These are phyloP conservation scores for Plasmopara halstedii DNA, from an alignment of 352 stramenopile genomes.

Conservation along the genomic window DNA sequence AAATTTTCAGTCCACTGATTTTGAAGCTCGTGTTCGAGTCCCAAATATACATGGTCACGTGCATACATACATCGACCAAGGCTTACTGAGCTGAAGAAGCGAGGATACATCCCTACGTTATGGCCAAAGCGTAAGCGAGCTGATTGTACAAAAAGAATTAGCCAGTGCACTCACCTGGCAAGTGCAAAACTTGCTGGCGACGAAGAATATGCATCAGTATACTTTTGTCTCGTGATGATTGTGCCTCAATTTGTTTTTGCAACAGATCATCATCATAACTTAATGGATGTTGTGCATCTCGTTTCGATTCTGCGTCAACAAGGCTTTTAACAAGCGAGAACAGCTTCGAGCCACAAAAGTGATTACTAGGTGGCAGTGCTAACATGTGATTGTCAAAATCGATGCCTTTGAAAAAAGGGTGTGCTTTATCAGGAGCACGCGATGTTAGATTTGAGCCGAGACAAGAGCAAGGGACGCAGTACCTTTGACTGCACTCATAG, in stretches of 20 bases:
- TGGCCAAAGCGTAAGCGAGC: slow-evolving; percentile 2
- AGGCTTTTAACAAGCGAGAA: slow-evolving; percentile 44
- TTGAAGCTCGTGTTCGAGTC: slow-evolving; percentile 60
- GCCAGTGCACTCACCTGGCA: slow-evolving; percentile 27
- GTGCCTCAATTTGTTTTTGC: slow-evolving; percentile 30
- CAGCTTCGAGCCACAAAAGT: slow-evolving; percentile 37
- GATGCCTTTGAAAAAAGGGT: slow-evolving; percentile 66
- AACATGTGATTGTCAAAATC: slow-evolving; percentile 63
- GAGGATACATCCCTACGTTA: slow-evolving; percentile 49
- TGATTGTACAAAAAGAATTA: neutral
- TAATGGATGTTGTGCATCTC: slow-evolving; percentile 12
- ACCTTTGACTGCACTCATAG: slow-evolving; percentile 62
- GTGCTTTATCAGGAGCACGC: slow-evolving; percentile 23
- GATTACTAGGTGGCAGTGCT: slow-evolving; percentile 18
- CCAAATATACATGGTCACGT: slow-evolving; percentile 43
- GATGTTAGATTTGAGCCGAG: neutral
- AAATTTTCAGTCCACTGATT: slow-evolving; percentile 68
- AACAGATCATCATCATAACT: slow-evolving; percentile 23
- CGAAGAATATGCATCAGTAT: slow-evolving; percentile 76
- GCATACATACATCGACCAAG: slow-evolving; percentile 56
- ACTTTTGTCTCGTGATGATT: slow-evolving; percentile 25
- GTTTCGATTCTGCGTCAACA: slow-evolving; percentile 28
- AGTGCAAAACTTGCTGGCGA: slow-evolving; percentile 62
- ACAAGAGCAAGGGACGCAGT: neutral
- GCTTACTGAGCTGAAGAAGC: slow-evolving; percentile 51